Conservation (phyloP, 805 yeast genomes). For the Candida maesae region DNA sequence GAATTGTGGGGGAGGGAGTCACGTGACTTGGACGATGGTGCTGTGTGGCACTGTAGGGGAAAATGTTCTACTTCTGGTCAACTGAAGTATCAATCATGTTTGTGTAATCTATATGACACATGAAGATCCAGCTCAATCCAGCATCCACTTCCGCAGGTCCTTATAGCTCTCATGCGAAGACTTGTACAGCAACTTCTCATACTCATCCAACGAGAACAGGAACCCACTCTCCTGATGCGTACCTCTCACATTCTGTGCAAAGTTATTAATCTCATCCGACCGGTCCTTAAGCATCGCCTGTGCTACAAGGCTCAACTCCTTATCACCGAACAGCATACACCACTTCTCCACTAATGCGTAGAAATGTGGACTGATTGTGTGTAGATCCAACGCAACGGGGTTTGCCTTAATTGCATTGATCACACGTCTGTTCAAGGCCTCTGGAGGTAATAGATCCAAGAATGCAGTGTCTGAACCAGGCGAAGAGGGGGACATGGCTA, state of each 20-base stretch:
- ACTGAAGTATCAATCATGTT: no score
- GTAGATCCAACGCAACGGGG: conserved; percentile 62
- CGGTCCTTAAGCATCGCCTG: conserved; percentile 55
- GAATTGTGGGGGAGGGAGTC: no score
- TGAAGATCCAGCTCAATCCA: no score
- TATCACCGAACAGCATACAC: conserved; percentile 68
- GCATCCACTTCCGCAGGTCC: conserved; percentile 41
- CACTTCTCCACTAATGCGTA: conserved; percentile 72
- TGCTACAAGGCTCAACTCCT: conserved; percentile 50
- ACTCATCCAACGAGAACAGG: conserved; percentile 66
- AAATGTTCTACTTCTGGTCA: no score
- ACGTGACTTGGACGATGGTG: no score
- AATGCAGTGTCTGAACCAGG: conserved; percentile 43
- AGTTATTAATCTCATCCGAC: conserved; percentile 67
- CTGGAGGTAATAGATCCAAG: conserved; percentile 68
- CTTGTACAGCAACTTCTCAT: conserved; percentile 60
- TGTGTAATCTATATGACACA: no score
- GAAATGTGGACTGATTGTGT: conserved; percentile 61
- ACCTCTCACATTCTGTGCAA: conserved; percentile 40
- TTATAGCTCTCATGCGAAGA: conserved; percentile 48
- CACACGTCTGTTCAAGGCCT: conserved; percentile 58
- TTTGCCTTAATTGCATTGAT: conserved; percentile 80
- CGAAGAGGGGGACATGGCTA: conserved; percentile 48
- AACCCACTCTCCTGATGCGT: conserved; percentile 50
- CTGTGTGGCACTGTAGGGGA: no score